Percentiles rank a stretch among this genome's conserved stretches.
Evolutionary conservation across 805 yeast genomes (phyloP).

Genomic region (Lipomyces japonicus): DNA sequence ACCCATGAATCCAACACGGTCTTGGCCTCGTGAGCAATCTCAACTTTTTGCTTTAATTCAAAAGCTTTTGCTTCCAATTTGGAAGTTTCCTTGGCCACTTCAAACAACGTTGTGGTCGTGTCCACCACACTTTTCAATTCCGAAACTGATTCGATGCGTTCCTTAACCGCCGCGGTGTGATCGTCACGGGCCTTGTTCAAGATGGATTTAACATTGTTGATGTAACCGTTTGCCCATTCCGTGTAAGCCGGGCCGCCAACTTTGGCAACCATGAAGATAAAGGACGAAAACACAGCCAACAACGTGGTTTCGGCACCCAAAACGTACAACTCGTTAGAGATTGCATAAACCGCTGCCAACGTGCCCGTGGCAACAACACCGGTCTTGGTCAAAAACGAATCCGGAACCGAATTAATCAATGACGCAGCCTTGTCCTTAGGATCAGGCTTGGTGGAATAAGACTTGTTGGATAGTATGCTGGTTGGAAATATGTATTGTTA

Average conservation of each 20-base stretch:
- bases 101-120: slow-evolving; percentile 87
- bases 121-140: slow-evolving; percentile 87
- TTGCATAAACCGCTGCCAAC: slow-evolving; percentile 91
- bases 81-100: slow-evolving; percentile 94
- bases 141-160: slow-evolving; percentile 82
- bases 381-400: slow-evolving; percentile 80
- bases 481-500: neutral
- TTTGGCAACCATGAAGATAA: slow-evolving; percentile 73
- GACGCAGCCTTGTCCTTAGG: slow-evolving; percentile 90
- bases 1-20: slow-evolving; percentile 98
- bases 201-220: slow-evolving; percentile 72
- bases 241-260: slow-evolving; percentile 91
- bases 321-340: slow-evolving; percentile 87
- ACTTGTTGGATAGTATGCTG: neutral
- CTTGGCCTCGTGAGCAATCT: slow-evolving; percentile 85
- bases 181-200: slow-evolving; percentile 83
- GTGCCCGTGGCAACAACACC: slow-evolving; percentile 92
- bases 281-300: slow-evolving; percentile 73
- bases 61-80: slow-evolving; percentile 91
- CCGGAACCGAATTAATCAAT: slow-evolving; percentile 86
- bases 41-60: slow-evolving; percentile 87
- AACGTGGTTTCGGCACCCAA: slow-evolving; percentile 91
- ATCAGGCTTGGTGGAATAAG: slow-evolving; percentile 48
- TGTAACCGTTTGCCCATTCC: slow-evolving; percentile 86
- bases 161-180: slow-evolving; percentile 90